phyloP scores from a whole-genome alignment of 2,329 filamentous ascomycete species.

The Rosellinia necatrix region DNA sequence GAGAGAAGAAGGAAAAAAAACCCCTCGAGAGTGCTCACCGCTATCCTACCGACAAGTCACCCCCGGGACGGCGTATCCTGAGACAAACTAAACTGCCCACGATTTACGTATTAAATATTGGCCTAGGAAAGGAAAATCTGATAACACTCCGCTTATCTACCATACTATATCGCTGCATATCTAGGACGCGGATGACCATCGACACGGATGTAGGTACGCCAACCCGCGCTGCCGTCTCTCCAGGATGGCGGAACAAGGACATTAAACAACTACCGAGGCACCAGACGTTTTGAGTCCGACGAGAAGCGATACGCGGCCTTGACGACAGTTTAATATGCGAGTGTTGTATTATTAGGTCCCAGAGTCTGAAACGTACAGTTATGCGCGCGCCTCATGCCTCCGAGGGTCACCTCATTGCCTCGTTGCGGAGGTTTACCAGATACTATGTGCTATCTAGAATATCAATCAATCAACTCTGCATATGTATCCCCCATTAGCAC shows the following conservation, averaged over 20 bases:
- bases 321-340: slow-evolving; percentile 17
- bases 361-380: slow-evolving; percentile 18
- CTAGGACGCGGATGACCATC: neutral
- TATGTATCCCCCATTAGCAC: neutral
- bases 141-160: neutral
- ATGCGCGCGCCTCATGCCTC: slow-evolving; percentile 22
- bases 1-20: neutral
- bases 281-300: neutral
- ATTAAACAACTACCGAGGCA: slow-evolving; percentile 27
- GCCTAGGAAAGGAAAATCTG: neutral
- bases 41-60: no score
- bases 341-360: slow-evolving; percentile 6
- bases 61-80: no score
- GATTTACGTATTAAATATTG: no score
- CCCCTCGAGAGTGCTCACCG: no score
- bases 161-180: neutral
- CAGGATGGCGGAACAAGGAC: slow-evolving; percentile 17
- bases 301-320: slow-evolving; percentile 6
- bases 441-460: slow-evolving; percentile 11
- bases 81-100: no score
- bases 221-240: slow-evolving; percentile 16
- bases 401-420: slow-evolving; percentile 12
- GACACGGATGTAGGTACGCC: slow-evolving; percentile 16
- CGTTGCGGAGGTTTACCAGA: slow-evolving; percentile 7
- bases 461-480: slow-evolving; percentile 6